A percentile compares a stretch with the other conserved stretches of the same genome.
These are phyloP conservation scores for Buxus sempervirens DNA, from an alignment of 164 flowering plant genomes.

Conservation along the genomic window DNA sequence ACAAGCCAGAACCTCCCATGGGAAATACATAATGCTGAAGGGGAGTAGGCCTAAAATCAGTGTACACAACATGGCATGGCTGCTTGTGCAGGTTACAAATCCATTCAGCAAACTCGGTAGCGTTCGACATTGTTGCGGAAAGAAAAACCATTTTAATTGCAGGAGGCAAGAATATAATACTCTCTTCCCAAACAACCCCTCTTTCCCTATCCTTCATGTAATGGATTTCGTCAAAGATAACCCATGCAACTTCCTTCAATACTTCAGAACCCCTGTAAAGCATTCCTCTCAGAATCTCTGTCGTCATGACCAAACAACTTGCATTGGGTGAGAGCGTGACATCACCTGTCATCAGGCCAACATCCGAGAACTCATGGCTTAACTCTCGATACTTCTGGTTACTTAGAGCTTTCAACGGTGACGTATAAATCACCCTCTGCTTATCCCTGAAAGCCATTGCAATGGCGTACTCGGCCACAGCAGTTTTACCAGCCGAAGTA, in stretches of 20 bases:
- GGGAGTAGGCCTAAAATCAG: conserved; percentile 96
- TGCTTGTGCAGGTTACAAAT: conserved; percentile 90
- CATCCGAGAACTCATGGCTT: conserved; percentile 83
- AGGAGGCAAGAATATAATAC: conserved; percentile 89
- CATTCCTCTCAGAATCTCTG: conserved; percentile 95
- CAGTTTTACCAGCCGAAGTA: conserved; percentile 98
- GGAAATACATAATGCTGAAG: conserved; percentile 97
- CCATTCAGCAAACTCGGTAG: conserved; percentile 99
- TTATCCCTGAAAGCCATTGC: conserved; percentile 92
- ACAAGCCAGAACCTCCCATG: conserved; percentile 79
- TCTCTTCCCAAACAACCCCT: conserved; percentile 99
- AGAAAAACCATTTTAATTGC: conserved; percentile 95
- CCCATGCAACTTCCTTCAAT: conserved; percentile 96
- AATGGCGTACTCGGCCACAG: conserved; percentile 92
- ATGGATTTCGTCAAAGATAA: conserved; percentile 91
- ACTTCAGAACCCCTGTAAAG: conserved; percentile 94
- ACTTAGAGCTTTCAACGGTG: conserved; percentile 91
- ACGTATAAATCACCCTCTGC: conserved; percentile 91
- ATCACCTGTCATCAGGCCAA: conserved; percentile 97
- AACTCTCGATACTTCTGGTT: conserved; percentile 96
- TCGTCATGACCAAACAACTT: conserved; percentile 93
- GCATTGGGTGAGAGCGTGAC: conserved; percentile 93
- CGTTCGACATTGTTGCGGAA: conserved; percentile 99
- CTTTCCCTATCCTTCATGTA: conserved; percentile 96
- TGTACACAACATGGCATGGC: conserved; percentile 98